Evolutionary conservation across 352 stramenopile genomes (phyloP).

Genomic region (Pythium angustatum): DNA sequence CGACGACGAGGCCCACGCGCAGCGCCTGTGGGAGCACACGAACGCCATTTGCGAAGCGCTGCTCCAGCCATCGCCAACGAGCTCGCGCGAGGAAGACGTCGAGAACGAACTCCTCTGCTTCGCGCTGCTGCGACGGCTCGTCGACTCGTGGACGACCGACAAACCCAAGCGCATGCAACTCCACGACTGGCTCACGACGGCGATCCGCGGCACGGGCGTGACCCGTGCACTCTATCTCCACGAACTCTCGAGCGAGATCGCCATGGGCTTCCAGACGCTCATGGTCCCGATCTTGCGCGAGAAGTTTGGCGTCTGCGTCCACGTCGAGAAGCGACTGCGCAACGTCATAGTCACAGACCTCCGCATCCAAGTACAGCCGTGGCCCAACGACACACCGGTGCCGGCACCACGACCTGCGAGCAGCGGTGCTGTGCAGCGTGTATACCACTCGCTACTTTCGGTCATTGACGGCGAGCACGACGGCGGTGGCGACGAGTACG

Average conservation of each 20-base stretch:
- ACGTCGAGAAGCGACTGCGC: constrained; percentile 59
- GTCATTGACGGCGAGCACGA: constrained; percentile 46
- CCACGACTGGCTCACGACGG: constrained; percentile 74
- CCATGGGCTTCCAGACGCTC: constrained; percentile 59
- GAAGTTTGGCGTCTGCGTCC: constrained; percentile 55
- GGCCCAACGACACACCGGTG: no score
- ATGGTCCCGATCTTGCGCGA: constrained; percentile 59
- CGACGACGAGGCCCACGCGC: constrained; percentile 6
- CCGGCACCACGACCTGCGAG: no score
- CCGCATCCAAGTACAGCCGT: constrained; percentile 41
- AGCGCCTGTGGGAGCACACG: constrained; percentile 38
- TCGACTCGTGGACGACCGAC: constrained; percentile 71
- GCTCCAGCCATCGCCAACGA: constrained; percentile 26
- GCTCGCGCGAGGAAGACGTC: constrained; percentile 38
- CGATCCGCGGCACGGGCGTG: constrained; percentile 55
- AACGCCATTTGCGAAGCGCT: constrained; percentile 47
- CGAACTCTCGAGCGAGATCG: constrained; percentile 63
- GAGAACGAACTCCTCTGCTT: constrained; percentile 64
- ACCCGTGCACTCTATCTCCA: constrained; percentile 56
- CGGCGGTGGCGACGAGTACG: constrained; percentile 34
- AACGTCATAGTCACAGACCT: constrained; percentile 70
- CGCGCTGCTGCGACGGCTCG: constrained; percentile 51
- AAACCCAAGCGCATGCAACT: constrained; percentile 72
- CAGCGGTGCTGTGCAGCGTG: constrained; percentile 56
- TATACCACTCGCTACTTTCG: constrained; percentile 55